Evolutionary conservation across 176 grass and related monocot genomes (phyloP), one percentile per base, ranked within the genome.

Genomic region (Thinopyrum elongatum): DNA sequence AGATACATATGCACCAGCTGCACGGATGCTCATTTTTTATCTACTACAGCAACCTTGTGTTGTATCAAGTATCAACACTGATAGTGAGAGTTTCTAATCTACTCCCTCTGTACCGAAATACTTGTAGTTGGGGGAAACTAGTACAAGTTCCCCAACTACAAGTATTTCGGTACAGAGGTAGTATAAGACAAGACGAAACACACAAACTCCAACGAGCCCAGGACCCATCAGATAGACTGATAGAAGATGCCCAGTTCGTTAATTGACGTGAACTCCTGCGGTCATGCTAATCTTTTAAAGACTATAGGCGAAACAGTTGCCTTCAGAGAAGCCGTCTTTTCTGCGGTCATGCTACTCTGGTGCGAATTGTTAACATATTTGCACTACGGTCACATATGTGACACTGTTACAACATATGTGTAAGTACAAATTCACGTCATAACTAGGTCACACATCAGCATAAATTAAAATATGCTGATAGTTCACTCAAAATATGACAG

Each of bases 391-490:
- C 34, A 70, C 16, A 77, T 3, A 25, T 83, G 6, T 46, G 49
- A 34, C 13, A 25, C 36, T 84, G 31, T 13, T 62, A 57, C 27
- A 15, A 21, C 14, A 66, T 39, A 68, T 76, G 19, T 79, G 22
- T 49, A 17, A 19, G 16, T 29, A 36, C 25, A 47, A 75, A 36
- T 13, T 80, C 22, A 60, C 31, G 4, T 30, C 35, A 23, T 6
- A 53, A 9, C 63, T 5, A 35, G 55, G 23, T 42, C 8, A 62
- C 19, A 47, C 0, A 71, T 8, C 70, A 23, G 8, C 49, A 17
- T 19, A 27, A 74, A 71, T 28, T 73, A 72, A 70, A 65, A 42
- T 73, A 72, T 64, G 15, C 72, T 64, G 29, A 82, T 12, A 83
- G 67, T 2, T 15, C 3, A n/a, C 78, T n/a, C 29, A 21, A 69